A percentile compares a stretch with the other conserved stretches of the same genome.
Conservation (phyloP, 2,329 filamentous ascomycete species). For the Hypoxylon sp. region DNA sequence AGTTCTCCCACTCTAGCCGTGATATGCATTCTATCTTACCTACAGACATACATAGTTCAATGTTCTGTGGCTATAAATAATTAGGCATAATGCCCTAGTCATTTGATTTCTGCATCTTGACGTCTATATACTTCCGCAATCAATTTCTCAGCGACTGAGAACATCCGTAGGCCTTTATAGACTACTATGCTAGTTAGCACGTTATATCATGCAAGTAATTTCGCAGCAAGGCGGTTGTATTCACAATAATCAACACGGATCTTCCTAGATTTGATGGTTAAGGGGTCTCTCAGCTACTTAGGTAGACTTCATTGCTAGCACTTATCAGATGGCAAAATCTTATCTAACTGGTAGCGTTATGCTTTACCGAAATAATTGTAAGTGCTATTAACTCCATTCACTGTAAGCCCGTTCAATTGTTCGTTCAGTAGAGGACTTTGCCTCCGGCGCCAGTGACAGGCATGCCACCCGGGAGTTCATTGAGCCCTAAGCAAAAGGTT, state of each 20-base stretch:
- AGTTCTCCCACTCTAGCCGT: neutral
- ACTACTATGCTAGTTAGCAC: neutral
- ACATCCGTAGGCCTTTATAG: too few species aligned
- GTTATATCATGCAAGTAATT: neutral
- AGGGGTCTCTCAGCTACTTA: neutral
- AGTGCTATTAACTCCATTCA: constrained; percentile 8
- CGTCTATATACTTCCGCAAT: too few species aligned
- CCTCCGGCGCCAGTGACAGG: constrained; percentile 40
- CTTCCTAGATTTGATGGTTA: neutral
- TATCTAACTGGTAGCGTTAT: neutral
- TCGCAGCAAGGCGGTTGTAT: too few species aligned
- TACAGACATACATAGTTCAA: too few species aligned
- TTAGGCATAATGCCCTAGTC: too few species aligned
- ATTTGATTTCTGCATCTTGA: too few species aligned
- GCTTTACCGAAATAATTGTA: constrained; percentile 12
- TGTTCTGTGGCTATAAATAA: too few species aligned
- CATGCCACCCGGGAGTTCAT: constrained; percentile 42
- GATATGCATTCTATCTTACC: too few species aligned
- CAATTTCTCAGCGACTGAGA: too few species aligned
- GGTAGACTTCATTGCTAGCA: neutral
- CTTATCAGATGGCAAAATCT: neutral
- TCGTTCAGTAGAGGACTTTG: constrained; percentile 32
- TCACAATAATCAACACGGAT: neutral
- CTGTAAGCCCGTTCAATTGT: neutral
- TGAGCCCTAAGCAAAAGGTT: constrained; percentile 37